These are phyloP conservation scores for Neocatenulostroma microsporum DNA, from an alignment of 2,329 filamentous ascomycete species.

Conservation along the genomic window DNA sequence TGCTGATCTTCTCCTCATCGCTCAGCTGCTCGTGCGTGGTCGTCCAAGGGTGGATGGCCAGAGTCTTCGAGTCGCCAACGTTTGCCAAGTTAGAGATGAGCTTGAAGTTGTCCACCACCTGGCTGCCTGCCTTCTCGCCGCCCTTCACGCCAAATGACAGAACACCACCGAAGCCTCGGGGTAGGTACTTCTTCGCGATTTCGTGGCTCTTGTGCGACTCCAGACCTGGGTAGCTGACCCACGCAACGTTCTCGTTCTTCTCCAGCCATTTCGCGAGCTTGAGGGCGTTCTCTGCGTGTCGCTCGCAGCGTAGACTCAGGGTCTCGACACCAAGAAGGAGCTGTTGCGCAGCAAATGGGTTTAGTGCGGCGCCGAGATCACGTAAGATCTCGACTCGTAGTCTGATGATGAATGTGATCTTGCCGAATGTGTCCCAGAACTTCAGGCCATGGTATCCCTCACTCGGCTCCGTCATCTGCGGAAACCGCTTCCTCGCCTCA, in stretches of 20 bases:
- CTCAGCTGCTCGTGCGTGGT: slow-evolving; percentile 90
- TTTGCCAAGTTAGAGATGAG: slow-evolving; percentile 94
- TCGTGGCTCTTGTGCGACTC: slow-evolving; percentile 72
- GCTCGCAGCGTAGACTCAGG: slow-evolving; percentile 73
- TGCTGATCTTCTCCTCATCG: slow-evolving; percentile 69
- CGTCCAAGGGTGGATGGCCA: slow-evolving; percentile 91
- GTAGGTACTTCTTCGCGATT: slow-evolving; percentile 78
- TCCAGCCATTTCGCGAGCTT: slow-evolving; percentile 76
- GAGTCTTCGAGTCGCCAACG: slow-evolving; percentile 88
- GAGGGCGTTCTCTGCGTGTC: slow-evolving; percentile 77
- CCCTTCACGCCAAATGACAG: slow-evolving; percentile 91
- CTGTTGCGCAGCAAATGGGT: slow-evolving; percentile 89
- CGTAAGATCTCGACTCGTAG: slow-evolving; percentile 84
- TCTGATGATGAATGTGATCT: slow-evolving; percentile 73
- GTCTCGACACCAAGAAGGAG: slow-evolving; percentile 85
- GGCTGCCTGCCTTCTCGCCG: slow-evolving; percentile 69
- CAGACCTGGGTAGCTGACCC: slow-evolving; percentile 91
- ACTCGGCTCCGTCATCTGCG: slow-evolving; percentile 81
- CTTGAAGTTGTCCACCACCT: slow-evolving; percentile 91
- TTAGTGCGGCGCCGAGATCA: slow-evolving; percentile 74
- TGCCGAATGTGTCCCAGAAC: slow-evolving; percentile 88
- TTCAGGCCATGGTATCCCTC: slow-evolving; percentile 88
- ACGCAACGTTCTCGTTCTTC: slow-evolving; percentile 72
- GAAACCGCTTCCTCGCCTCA: slow-evolving; percentile 59
- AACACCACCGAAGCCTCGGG: slow-evolving; percentile 78